Conservation (phyloP, 1,139 yeast species). For the Scheffersomyces titani region DNA sequence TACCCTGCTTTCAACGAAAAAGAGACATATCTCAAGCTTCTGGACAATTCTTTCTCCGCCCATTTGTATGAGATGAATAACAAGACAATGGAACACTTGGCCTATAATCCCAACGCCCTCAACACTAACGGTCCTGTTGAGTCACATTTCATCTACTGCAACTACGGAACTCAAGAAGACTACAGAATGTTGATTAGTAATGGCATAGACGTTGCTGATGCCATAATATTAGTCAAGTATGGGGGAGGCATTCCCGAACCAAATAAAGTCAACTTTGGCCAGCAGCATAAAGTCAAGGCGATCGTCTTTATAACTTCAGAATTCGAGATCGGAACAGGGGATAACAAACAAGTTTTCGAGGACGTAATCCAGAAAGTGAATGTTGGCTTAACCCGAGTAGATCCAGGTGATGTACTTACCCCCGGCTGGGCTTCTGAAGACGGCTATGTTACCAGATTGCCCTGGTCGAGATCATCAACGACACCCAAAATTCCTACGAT, state of each 20-base stretch:
- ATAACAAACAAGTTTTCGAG: conserved; percentile 38
- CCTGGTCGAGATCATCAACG: conserved; percentile 50
- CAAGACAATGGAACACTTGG: conserved; percentile 41
- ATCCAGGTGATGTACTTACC: conserved; percentile 77
- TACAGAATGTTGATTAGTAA: conserved; percentile 41
- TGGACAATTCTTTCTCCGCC: conserved; percentile 39
- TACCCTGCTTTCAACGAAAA: conserved; percentile 38
- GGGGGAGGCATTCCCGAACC: conserved; percentile 49
- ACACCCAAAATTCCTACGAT: conserved; percentile 74
- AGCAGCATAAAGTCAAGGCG: conserved; percentile 32
- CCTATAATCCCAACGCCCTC: conserved; percentile 71
- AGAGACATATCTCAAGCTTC: conserved; percentile 32
- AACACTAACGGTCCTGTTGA: conserved; percentile 48
- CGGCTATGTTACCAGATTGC: conserved; percentile 34
- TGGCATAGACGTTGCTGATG: conserved; percentile 35
- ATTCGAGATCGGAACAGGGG: conserved; percentile 19
- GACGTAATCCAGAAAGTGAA: conserved; percentile 62
- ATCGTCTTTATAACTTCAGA: conserved; percentile 37
- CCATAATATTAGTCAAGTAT: conserved; percentile 63
- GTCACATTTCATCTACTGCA: conserved; percentile 55
- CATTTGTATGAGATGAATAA: conserved; percentile 34
- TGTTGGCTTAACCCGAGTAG: conserved; percentile 64
- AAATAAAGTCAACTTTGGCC: conserved; percentile 37
- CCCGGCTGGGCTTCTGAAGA: conserved; percentile 75
- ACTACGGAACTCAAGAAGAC: conserved; percentile 67